phyloP scores from a whole-genome alignment of 129 eudicot genomes.

The Rutidosis leptorrhynchoides region DNA sequence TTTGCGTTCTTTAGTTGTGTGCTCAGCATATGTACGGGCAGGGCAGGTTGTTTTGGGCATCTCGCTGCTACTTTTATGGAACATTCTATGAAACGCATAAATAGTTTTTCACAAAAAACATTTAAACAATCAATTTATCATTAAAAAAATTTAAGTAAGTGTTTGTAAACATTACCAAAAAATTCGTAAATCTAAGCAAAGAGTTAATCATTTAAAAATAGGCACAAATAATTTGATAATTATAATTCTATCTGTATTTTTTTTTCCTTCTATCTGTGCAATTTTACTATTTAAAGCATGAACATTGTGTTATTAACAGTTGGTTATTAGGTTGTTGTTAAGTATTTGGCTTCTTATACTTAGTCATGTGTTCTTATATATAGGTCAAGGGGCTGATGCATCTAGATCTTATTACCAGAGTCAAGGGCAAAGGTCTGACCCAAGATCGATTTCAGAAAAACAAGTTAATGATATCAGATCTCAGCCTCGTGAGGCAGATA shows the following conservation, averaged over 20 bases:
- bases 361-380: constrained; percentile 14
- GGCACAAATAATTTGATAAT: not conserved
- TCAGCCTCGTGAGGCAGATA: constrained; percentile 66
- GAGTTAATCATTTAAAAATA: no score
- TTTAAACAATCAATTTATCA: not conserved
- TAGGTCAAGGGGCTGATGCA: constrained; percentile 69
- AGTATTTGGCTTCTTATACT: constrained; percentile 23
- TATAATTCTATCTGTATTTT: not conserved
- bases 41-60: not conserved
- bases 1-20: not conserved
- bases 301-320: not conserved
- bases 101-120: not conserved
- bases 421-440: constrained; percentile 68
- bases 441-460: constrained; percentile 47
- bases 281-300: not conserved
- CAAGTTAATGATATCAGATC: constrained; percentile 61
- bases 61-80: not conserved
- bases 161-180: not conserved
- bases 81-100: not conserved
- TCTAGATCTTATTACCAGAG: constrained; percentile 60
- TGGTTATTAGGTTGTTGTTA: constrained; percentile 2
- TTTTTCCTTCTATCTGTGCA: not conserved
- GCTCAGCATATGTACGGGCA: not conserved
- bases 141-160: no score
- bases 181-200: not conserved